These are phyloP conservation scores for Fraxinus baroniana DNA, from an alignment of 305 asterid species.

Conservation along the genomic window DNA sequence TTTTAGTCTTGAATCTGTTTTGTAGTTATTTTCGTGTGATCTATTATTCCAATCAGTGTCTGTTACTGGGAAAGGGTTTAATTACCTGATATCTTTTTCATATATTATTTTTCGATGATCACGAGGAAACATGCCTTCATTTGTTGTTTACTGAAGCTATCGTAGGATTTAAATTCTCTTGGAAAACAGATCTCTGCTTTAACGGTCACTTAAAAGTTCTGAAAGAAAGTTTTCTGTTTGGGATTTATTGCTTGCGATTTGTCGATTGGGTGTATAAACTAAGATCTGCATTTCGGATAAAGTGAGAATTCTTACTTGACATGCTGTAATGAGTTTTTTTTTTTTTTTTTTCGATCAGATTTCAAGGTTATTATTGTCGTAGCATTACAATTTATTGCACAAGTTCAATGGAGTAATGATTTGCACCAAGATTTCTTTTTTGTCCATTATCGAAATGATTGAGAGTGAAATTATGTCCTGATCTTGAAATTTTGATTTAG, in stretches of 20 bases:
- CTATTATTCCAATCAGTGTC: constrained; percentile 28
- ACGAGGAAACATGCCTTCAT: constrained; percentile 30
- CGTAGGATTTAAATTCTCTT: constrained; percentile 6
- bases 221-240: not conserved
- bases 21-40: constrained; percentile 21
- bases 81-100: constrained; percentile 27
- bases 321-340: not conserved
- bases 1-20: constrained; percentile 36
- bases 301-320: not conserved
- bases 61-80: constrained; percentile 18
- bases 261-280: constrained; percentile 13
- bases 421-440: constrained; percentile 1
- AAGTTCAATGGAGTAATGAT: not conserved
- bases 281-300: constrained; percentile 22
- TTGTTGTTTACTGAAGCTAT: constrained; percentile 11
- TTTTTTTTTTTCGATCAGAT: not conserved
- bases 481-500: constrained; percentile 21
- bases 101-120: constrained; percentile 28
- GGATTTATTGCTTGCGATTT: constrained; percentile 20
- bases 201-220: not conserved
- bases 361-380: not conserved
- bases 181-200: constrained; percentile 18
- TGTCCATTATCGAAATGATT: constrained; percentile 1
- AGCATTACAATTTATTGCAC: not conserved
- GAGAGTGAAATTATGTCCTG: constrained; percentile 14